A percentile compares a stretch with the other conserved stretches of the same genome.
Conservation (phyloP, 176 grass and related monocot species). For the Metroxylon sagu region DNA sequence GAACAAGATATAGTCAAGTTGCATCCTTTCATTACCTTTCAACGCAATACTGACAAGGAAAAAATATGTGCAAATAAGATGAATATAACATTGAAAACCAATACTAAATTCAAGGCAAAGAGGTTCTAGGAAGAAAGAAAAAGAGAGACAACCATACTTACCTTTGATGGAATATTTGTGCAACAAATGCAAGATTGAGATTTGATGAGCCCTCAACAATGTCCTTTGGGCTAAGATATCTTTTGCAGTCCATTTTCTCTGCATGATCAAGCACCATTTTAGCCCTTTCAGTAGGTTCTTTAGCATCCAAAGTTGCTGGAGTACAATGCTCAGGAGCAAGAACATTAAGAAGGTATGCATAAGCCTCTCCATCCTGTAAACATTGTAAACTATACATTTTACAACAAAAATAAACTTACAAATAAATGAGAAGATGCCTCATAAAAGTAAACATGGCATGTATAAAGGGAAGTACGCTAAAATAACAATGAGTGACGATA, state of each 20-base stretch:
- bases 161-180: constrained; percentile 97
- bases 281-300: constrained; percentile 80
- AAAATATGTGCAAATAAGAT: too few species aligned
- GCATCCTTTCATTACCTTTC: too few species aligned
- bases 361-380: constrained; percentile 85
- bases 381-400: background rate
- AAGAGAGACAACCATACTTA: constrained; percentile 21
- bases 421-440: too few species aligned
- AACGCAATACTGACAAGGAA: too few species aligned
- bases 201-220: constrained; percentile 95
- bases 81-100: too few species aligned
- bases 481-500: too few species aligned
- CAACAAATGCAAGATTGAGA: constrained; percentile 99
- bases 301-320: constrained; percentile 48
- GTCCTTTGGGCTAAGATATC: constrained; percentile 89
- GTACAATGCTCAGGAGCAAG: constrained; percentile 85
- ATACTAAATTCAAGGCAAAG: background rate
- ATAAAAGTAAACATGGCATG: background rate
- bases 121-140: background rate
- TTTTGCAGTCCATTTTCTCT: constrained; percentile 91
- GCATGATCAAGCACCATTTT: constrained; percentile 94
- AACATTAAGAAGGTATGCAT: constrained; percentile 95
- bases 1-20: too few species aligned
- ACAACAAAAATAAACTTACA: too few species aligned
- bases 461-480: background rate